phyloP scores from a whole-genome alignment of 768 basidiomycete genomes.

The Rhodotorula babjevae region DNA sequence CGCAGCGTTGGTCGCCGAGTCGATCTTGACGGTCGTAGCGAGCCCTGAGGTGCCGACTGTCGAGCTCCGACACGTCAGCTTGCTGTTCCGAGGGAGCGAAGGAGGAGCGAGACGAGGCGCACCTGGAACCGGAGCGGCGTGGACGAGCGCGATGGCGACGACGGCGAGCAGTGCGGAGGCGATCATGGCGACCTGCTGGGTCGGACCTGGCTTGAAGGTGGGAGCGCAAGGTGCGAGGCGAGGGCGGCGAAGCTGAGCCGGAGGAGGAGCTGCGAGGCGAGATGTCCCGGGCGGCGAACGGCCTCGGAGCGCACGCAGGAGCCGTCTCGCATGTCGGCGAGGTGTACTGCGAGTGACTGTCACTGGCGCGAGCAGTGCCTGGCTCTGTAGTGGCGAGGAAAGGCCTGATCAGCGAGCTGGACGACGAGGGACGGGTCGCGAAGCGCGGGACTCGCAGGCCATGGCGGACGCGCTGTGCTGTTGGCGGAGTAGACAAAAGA shows the following conservation, averaged over 20 bases:
- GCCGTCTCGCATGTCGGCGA: too few species aligned
- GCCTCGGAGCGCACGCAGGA: too few species aligned
- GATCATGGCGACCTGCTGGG: background rate
- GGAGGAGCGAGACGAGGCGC: background rate
- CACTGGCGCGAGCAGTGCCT: too few species aligned
- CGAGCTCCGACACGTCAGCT: background rate
- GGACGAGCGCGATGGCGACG: background rate
- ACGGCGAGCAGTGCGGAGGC: background rate
- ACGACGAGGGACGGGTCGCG: too few species aligned
- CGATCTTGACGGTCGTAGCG: background rate
- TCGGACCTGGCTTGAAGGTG: background rate
- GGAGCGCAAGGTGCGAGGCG: background rate
- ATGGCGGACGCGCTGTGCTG: too few species aligned
- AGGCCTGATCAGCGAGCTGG: too few species aligned
- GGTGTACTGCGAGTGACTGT: too few species aligned
- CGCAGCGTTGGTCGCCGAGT: background rate
- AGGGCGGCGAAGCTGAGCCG: background rate
- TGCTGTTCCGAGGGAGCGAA: background rate
- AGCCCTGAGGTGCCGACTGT: background rate
- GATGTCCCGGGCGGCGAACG: too few species aligned
- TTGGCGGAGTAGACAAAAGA: too few species aligned
- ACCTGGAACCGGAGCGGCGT: background rate
- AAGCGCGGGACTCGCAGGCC: too few species aligned
- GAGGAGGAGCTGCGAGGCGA: too few species aligned
- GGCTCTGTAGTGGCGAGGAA: too few species aligned